Evolutionary conservation across 1,284 basidiomycete genomes (phyloP).

Genomic region (Binderoboletus segoi): DNA sequence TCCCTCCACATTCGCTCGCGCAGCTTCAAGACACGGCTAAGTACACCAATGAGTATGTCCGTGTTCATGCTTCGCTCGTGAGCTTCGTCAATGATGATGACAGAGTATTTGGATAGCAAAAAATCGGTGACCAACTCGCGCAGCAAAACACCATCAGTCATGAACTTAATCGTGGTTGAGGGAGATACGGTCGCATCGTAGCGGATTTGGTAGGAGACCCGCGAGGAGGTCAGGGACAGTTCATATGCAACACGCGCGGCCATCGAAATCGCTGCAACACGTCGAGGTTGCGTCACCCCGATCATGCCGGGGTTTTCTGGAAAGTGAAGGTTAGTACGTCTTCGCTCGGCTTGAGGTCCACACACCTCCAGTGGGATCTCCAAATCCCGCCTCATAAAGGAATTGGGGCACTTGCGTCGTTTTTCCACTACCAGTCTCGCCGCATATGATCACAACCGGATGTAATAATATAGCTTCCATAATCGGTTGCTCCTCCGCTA

Average conservation of each 20-base stretch:
- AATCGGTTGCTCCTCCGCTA: constrained; percentile 92
- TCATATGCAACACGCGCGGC: constrained; percentile 91
- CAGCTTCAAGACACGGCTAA: constrained; percentile 89
- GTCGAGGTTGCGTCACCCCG: constrained; percentile 95
- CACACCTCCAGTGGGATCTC: constrained; percentile 76
- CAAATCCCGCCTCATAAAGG: constrained; percentile 96
- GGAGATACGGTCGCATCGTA: constrained; percentile 94
- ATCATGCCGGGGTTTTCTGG: constrained; percentile 97
- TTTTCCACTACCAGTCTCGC: constrained; percentile 98
- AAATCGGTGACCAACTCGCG: constrained; percentile 94
- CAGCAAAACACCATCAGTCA: constrained; percentile 98
- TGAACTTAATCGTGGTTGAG: constrained; percentile 95
- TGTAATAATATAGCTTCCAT: constrained; percentile 91
- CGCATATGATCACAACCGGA: constrained; percentile 90
- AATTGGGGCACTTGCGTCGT: constrained; percentile 99
- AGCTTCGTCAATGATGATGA: constrained; percentile 96
- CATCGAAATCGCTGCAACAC: constrained; percentile 97
- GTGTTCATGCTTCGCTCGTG: constrained; percentile 99
- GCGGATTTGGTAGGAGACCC: constrained; percentile 95
- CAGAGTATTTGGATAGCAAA: constrained; percentile 86
- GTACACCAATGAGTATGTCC: constrained; percentile 94
- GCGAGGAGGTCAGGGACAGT: constrained; percentile 76
- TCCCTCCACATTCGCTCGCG: constrained; percentile 89
- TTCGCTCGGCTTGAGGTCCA: constrained; percentile 1
- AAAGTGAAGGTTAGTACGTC: constrained; percentile 6